Base-by-base conservation (phyloP, 345 rosid genomes). In the Hibiscus mutabilis region DNA sequence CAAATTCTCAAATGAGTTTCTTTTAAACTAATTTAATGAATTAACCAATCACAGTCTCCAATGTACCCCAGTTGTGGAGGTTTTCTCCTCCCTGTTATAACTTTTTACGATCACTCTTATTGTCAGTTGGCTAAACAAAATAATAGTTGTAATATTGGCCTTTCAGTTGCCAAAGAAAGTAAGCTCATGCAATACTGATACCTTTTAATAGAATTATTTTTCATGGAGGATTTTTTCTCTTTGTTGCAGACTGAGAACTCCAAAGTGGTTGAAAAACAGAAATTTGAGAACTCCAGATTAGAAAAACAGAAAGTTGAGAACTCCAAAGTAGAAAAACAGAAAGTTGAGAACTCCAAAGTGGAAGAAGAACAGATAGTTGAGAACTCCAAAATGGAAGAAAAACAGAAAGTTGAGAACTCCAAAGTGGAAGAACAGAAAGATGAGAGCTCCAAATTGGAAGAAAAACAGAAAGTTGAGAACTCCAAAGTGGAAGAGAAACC, bases 281-380 rank as follows among this genome's bases (percentile, higher is more conserved):
- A 31, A 31, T 0, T 5, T 31, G 35, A 4, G 35, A 4, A 5
- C 35, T 31, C 35, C 35, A 31, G 5, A 31, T 4, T 27, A 27
- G 29, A 27, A 27, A 27, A 27, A 27, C 29, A 27, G 29, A 27
- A 27, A 27, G 29, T 1, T 27, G 29, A 27, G 55, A 66, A 25
- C 19, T 14, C 52, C 35, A 42, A 66, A 19, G 51, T 44, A 46
- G 70, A 66, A 24, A 66, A 44, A 2, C 70, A 7, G 76, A 86
- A 18, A 31, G 6, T 0, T 31, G 35, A 5, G 58, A 46, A 24
- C 37, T 25, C 55, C 40, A 46, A 66, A 12, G 52, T 15, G n/a
- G 37, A 47, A 47, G 70, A 66, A 15, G 47, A 44, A 15, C 70
- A 3, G 77, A 86, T 74, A 71, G 55, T 64, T 29, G 82, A 78